Evolutionary conservation across 306 rosid species (phyloP).

Genomic region (Prunus davidiana): DNA sequence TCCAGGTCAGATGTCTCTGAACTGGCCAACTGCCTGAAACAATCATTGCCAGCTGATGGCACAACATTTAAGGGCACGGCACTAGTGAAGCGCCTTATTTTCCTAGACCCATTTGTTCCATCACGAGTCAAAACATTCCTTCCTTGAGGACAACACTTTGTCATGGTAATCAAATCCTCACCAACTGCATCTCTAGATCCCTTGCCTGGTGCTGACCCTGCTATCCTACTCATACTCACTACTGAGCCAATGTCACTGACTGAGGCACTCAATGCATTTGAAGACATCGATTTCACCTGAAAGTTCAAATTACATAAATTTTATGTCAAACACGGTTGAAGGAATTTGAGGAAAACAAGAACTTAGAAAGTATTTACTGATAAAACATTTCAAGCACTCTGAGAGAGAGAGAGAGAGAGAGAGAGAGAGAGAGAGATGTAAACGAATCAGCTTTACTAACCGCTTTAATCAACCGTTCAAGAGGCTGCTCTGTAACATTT

Average conservation of each 20-base stretch:
- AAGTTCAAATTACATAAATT: constrained; percentile 6
- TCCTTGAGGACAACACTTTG: constrained; percentile 71
- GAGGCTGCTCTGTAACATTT: constrained; percentile 67
- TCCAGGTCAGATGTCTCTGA: constrained; percentile 65
- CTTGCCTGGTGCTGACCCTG: constrained; percentile 88
- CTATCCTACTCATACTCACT: constrained; percentile 79
- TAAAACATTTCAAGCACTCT: not conserved
- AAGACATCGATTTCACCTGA: constrained; percentile 79
- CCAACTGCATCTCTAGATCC: constrained; percentile 95
- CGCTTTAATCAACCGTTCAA: constrained; percentile 72
- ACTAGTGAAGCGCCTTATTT: constrained; percentile 70
- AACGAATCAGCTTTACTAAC: constrained; percentile 46
- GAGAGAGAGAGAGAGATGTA: constrained; percentile 10
- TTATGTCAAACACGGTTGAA: not conserved
- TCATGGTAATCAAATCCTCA: constrained; percentile 90
- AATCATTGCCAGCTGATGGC: constrained; percentile 61
- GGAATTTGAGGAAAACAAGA: not conserved
- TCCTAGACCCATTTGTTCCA: constrained; percentile 65
- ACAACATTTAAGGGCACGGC: constrained; percentile 65
- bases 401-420: not conserved
- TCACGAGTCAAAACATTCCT: constrained; percentile 64
- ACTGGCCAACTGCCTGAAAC: constrained; percentile 46
- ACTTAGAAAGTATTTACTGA: not conserved
- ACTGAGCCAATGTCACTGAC: constrained; percentile 76
- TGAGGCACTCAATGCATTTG: constrained; percentile 57